Base-by-base conservation (phyloP, 176 grass and related monocot species). In the Musa acuminata region DNA sequence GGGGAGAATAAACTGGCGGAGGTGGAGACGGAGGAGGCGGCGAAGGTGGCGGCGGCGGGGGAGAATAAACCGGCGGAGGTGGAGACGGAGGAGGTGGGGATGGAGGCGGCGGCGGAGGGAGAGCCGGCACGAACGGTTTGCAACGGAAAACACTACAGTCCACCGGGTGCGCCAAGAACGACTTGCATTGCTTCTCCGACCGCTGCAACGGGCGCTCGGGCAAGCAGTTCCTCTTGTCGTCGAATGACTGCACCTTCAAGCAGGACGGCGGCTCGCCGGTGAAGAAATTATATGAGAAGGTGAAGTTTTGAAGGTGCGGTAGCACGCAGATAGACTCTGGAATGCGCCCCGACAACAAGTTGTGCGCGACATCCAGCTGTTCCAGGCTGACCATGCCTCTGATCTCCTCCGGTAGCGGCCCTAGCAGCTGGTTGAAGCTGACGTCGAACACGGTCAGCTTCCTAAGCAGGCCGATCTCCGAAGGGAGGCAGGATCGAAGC, bases 211-310 rank as follows among this genome's bases (percentile, higher is more conserved):
- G 88, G 51, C 86, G 82, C 65, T 78, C 58, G 16, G 77, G 74
- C 64, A 99, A 72, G 84, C 95, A 99, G 73, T 99, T 99, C 13
- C 58, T 55, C 27, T 84, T 69, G 67, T 99, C 86, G 10, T 86
- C 25, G 75, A 77, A 75, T 8, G 65, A 13, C 6, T 81, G 83
- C 67, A 99, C 80, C 72, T 76, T 85, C 49, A 81, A 75, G 86
- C 95, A 99, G 17, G 80, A 65, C 19, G 90, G 82, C 27, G 95
- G 88, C 81, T 94, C 90, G 14, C 86, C 80, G 52, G 90, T 87
- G 80, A 99, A 94, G 86, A 91, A 99, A 54, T 99, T 99, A 70
- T 99, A 83, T 8, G 86, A 80, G 72, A 89, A 99, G 6, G 95
- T 99, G 80, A 99, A 94, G 65, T 99, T 99, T 76, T 84, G 84